These are phyloP conservation scores for Solanum hybrid DNA, from an alignment of 305 asterid genomes.

Conservation along the genomic window DNA sequence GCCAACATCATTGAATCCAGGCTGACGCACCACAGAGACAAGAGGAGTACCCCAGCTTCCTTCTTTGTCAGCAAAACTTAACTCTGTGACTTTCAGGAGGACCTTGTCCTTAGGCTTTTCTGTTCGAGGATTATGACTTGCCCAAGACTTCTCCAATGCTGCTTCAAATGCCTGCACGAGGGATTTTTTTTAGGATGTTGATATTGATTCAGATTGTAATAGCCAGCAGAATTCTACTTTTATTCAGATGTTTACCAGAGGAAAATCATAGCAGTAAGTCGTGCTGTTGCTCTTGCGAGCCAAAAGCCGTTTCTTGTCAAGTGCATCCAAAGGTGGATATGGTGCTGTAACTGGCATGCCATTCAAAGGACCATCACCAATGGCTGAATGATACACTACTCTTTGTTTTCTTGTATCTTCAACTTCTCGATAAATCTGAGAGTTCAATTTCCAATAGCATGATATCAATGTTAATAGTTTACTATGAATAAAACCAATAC, in stretches of 20 bases:
- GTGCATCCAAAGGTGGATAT: conserved; percentile 67
- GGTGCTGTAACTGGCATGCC: conserved; percentile 65
- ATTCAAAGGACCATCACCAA: conserved; percentile 63
- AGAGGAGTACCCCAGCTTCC: conserved; percentile 94
- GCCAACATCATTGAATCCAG: conserved; percentile 80
- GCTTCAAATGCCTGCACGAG: conserved; percentile 77
- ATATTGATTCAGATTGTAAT: background rate
- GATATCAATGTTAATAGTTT: background rate
- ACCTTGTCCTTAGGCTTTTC: conserved; percentile 48
- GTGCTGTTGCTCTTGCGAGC: conserved; percentile 81
- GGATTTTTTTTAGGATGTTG: background rate
- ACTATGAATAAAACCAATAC: background rate
- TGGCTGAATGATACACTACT: conserved; percentile 56
- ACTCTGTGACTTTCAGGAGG: conserved; percentile 53
- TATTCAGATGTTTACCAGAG: conserved; percentile 51
- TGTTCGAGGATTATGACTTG: conserved; percentile 20
- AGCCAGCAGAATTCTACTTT: background rate
- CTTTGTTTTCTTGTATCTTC: conserved; percentile 48
- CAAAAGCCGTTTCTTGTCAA: conserved; percentile 82
- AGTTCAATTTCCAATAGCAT: conserved; percentile 12
- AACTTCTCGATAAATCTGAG: conserved; percentile 83
- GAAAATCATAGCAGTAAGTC: conserved; percentile 95
- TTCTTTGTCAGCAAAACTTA: conserved; percentile 51
- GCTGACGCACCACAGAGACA: conserved; percentile 48
- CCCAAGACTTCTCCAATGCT: conserved; percentile 73